phyloP scores from a whole-genome alignment of 345 rosid species.

The Populus nigra region DNA sequence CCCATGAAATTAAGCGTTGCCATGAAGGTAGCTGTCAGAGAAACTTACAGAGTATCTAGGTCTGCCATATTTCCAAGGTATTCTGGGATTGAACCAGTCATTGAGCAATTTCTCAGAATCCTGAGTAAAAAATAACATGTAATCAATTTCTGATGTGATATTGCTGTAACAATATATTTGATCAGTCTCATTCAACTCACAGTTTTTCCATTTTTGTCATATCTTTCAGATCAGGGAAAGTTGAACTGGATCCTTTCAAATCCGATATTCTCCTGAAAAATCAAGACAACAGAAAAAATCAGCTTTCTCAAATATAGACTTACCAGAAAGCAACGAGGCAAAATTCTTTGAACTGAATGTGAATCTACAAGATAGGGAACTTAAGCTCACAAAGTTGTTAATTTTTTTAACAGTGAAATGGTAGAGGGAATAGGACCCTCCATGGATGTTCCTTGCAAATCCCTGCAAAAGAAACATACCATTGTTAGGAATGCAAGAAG shows the following conservation, averaged over 20 bases:
- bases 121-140: constrained; percentile 31
- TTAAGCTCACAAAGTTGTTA: constrained; percentile 55
- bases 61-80: constrained; percentile 37
- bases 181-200: constrained; percentile 45
- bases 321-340: not conserved
- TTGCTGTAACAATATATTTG: not conserved
- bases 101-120: constrained; percentile 58
- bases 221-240: constrained; percentile 49
- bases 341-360: not conserved
- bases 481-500: not conserved
- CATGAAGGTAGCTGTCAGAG: not conserved
- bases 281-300: not conserved
- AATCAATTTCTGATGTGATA: constrained; percentile 4
- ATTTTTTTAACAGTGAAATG: constrained; percentile 49
- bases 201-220: constrained; percentile 21
- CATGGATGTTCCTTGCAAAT: constrained; percentile 80
- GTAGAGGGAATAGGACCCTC: constrained; percentile 82
- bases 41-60: constrained; percentile 54
- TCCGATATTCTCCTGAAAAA: constrained; percentile 63
- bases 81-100: constrained; percentile 48
- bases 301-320: not conserved
- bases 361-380: not conserved
- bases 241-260: constrained; percentile 46
- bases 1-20: not conserved
- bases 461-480: constrained; percentile 33